These are phyloP conservation scores for Penicillium lividum DNA, from an alignment of 495 filamentous ascomycete species.

Conservation along the genomic window DNA sequence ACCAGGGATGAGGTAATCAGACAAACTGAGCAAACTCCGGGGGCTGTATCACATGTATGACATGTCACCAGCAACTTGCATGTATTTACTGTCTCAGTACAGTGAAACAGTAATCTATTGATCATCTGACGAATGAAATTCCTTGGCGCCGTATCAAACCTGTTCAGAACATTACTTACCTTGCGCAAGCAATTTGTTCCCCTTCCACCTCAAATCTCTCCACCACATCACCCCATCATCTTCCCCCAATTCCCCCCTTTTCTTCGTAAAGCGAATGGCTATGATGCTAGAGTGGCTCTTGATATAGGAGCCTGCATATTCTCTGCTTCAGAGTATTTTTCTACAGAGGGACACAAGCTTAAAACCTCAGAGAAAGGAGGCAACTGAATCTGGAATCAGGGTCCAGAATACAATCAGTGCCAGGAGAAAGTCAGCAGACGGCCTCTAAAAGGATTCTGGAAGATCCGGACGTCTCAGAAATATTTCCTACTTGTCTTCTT, in stretches of 20 bases:
- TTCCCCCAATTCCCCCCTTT: slow-evolving; percentile 24
- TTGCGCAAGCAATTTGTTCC: slow-evolving; percentile 15
- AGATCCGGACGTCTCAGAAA: background rate
- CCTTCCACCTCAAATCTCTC: slow-evolving; percentile 19
- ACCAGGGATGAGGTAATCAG: slow-evolving; percentile 15
- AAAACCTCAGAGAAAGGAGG: slow-evolving; percentile 27
- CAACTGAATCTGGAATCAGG: slow-evolving; percentile 21
- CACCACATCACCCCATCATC: slow-evolving; percentile 21
- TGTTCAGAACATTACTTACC: slow-evolving; percentile 4
- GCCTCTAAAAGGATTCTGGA: slow-evolving; percentile 1
- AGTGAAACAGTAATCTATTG: slow-evolving; percentile 12
- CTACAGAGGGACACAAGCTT: slow-evolving; percentile 30
- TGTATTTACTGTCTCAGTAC: background rate
- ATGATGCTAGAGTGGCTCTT: slow-evolving; percentile 44
- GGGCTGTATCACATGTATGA: slow-evolving; percentile 17
- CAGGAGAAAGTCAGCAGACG: background rate
- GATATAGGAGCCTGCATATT: slow-evolving; percentile 39
- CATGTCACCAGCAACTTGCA: background rate
- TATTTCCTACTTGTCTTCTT: background rate
- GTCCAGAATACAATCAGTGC: slow-evolving; percentile 16
- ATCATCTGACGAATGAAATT: background rate
- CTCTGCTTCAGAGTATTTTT: slow-evolving; percentile 23
- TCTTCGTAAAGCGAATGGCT: slow-evolving; percentile 50
- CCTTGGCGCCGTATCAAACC: background rate
- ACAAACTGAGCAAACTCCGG: slow-evolving; percentile 22